A percentile compares a stretch with the other conserved stretches of the same genome.
phyloP scores from a whole-genome alignment of 2,329 filamentous ascomycete species.

The Waltergamsia citrina region DNA sequence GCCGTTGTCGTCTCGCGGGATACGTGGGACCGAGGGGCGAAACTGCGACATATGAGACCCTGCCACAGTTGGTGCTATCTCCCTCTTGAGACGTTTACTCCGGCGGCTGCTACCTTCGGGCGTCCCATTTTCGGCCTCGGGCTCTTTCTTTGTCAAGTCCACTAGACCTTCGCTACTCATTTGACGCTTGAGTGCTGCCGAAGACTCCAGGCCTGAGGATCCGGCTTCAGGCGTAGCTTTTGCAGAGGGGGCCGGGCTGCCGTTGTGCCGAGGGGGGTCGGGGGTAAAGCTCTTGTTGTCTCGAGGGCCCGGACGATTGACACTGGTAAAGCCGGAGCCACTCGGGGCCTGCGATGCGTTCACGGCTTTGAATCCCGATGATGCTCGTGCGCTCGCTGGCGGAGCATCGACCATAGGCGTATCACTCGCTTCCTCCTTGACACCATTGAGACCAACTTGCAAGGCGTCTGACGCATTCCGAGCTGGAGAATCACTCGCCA shows the following conservation, averaged over 20 bases:
- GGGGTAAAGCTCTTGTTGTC: slow-evolving; percentile 51
- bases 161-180: slow-evolving; percentile 48
- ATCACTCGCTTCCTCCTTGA: slow-evolving; percentile 39
- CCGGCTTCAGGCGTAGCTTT: slow-evolving; percentile 58
- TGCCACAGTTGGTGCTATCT: slow-evolving; percentile 72
- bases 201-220: slow-evolving; percentile 41
- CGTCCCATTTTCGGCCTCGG: slow-evolving; percentile 43
- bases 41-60: slow-evolving; percentile 96
- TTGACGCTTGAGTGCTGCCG: slow-evolving; percentile 67
- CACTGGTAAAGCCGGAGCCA: slow-evolving; percentile 59
- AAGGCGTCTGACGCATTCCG: slow-evolving; percentile 43
- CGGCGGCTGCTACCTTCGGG: slow-evolving; percentile 62
- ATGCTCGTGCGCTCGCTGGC: slow-evolving; percentile 25
- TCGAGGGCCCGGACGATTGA: slow-evolving; percentile 42
- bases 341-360: slow-evolving; percentile 60
- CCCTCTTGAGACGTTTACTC: slow-evolving; percentile 85
- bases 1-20: slow-evolving; percentile 43
- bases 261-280: slow-evolving; percentile 37
- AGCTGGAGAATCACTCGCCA: slow-evolving; percentile 59
- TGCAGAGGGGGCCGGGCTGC: slow-evolving; percentile 52
- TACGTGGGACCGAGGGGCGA: slow-evolving; percentile 66
- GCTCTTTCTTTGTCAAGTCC: slow-evolving; percentile 38
- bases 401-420: slow-evolving; percentile 37
- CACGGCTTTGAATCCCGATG: slow-evolving; percentile 50
- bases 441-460: slow-evolving; percentile 35